These are phyloP conservation scores for Cladorrhinum sp. DNA, from an alignment of 2,329 filamentous ascomycete genomes.

Conservation along the genomic window DNA sequence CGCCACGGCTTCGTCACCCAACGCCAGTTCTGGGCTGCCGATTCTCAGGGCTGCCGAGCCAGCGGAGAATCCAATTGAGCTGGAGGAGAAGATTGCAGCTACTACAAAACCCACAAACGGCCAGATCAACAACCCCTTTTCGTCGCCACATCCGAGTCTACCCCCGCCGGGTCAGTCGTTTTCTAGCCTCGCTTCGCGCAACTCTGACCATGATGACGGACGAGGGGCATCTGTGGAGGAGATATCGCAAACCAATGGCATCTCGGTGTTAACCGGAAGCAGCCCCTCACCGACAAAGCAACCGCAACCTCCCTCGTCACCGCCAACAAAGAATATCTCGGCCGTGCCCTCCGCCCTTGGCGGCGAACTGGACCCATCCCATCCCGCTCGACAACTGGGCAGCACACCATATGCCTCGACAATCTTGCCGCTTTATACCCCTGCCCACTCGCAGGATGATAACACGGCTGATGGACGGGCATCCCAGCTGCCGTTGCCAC, in stretches of 20 bases:
- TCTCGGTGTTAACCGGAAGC: slow-evolving; percentile 22
- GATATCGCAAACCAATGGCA: slow-evolving; percentile 18
- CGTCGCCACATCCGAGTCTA: slow-evolving; percentile 42
- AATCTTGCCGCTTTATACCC: slow-evolving; percentile 36
- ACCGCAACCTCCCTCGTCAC: slow-evolving; percentile 16
- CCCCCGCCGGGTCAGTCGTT: slow-evolving; percentile 41
- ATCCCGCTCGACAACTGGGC: slow-evolving; percentile 17
- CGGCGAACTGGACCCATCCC: slow-evolving; percentile 15
- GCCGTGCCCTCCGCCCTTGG: slow-evolving; percentile 19
- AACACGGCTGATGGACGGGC: slow-evolving; percentile 31
- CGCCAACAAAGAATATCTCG: slow-evolving; percentile 30
- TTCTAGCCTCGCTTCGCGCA: slow-evolving; percentile 39
- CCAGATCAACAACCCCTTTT: slow-evolving; percentile 39
- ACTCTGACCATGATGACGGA: slow-evolving; percentile 34
- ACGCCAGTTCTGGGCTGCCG: background rate
- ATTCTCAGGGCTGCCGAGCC: background rate
- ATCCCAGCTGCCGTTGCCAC: slow-evolving; percentile 43
- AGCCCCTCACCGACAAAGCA: slow-evolving; percentile 31
- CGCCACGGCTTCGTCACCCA: slow-evolving; percentile 16
- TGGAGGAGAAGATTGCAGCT: background rate
- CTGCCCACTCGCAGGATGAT: slow-evolving; percentile 24
- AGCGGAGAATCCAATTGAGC: background rate
- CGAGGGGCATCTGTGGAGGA: slow-evolving; percentile 17
- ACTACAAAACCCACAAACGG: background rate
- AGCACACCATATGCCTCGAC: slow-evolving; percentile 23